These are phyloP conservation scores for Arachnomyces sp. DNA, from an alignment of 2,329 filamentous ascomycete genomes.

Conservation along the genomic window DNA sequence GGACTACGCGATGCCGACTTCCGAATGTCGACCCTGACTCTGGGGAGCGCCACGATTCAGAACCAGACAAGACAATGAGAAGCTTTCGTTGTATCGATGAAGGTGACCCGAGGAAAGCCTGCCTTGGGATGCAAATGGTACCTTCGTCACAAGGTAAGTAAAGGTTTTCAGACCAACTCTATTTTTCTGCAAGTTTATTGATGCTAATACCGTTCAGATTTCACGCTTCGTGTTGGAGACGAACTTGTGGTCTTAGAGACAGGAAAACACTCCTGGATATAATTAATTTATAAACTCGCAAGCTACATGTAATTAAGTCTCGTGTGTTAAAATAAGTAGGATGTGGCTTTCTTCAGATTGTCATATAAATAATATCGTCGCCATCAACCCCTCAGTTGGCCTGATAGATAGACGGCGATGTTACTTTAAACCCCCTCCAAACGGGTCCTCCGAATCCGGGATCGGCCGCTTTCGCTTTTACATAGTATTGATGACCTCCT, in stretches of 20 bases:
- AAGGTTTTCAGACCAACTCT: no score
- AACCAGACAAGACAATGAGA: slow-evolving; percentile 44
- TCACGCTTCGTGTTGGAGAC: slow-evolving; percentile 31
- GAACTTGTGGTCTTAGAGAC: slow-evolving; percentile 32
- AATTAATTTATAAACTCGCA: no score
- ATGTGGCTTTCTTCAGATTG: no score
- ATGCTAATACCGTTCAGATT: slow-evolving; percentile 18
- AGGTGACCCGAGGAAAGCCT: slow-evolving; percentile 41
- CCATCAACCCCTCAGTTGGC: no score
- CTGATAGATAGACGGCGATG: no score
- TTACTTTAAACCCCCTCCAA: no score
- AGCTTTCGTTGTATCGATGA: slow-evolving; percentile 44
- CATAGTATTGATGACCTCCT: no score
- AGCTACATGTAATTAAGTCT: no score
- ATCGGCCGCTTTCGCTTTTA: no score
- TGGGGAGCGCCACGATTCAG: slow-evolving; percentile 38
- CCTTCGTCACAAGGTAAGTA: slow-evolving; percentile 23
- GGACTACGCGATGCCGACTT: slow-evolving; percentile 50
- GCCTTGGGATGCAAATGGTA: slow-evolving; percentile 47
- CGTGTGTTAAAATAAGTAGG: no score
- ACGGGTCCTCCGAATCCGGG: no score
- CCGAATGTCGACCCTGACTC: slow-evolving; percentile 52
- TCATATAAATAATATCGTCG: no score
- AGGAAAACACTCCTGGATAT: slow-evolving; percentile 30
- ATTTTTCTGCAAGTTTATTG: background rate